Base-by-base conservation (phyloP, 495 filamentous ascomycete genomes). In the Glonium stellatum region DNA sequence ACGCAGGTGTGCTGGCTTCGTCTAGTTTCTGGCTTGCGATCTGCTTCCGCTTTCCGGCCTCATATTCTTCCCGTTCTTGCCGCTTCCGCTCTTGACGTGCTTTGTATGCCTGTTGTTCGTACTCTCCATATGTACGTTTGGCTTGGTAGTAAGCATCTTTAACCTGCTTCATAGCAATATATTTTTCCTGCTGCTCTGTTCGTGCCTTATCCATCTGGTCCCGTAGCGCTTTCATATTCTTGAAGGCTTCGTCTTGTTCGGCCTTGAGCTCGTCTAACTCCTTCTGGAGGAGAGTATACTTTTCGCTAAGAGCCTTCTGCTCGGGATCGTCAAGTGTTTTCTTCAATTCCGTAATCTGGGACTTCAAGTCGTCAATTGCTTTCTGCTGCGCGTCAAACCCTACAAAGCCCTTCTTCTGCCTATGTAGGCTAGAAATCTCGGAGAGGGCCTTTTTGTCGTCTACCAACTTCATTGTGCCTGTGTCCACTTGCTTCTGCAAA, bases 361-460 rank as follows among this genome's bases (percentile, higher is more conserved):
- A 80, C 79, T 89, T 95, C 57, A 92, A 71, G 37, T 87, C 83
- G 69, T 92, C 86, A 69, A 98, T 97, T 22, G 76, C 78, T 78
- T 90, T 90, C 73, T 97, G 87, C 21, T 79, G 76, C 39, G 88
- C 85, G 19, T 92, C 88, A 68, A 97, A 85, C 37, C 82, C 82
- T 49, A 83, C 84, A 67, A 97, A 96, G 72, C 82, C 85, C 84
- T 96, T 97, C 73, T 87, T 86, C 72, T 87, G 84, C 79, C 91
- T 95, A 70, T 87, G 84, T 62, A 97, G 76, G 71, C 74, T 87
- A 49, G 86, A 86, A 57, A 95, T 84, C 63, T 96, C 90, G 19
- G 80, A 73, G 0, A 97, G 78, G 5, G 90, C 88, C 80, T 95
- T 97, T 80, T 89, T 92, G 82, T 97, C 95, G 61, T 97, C 93